phyloP scores from a whole-genome alignment of 257 asterid species.

The Phtheirospermum japonicum region DNA sequence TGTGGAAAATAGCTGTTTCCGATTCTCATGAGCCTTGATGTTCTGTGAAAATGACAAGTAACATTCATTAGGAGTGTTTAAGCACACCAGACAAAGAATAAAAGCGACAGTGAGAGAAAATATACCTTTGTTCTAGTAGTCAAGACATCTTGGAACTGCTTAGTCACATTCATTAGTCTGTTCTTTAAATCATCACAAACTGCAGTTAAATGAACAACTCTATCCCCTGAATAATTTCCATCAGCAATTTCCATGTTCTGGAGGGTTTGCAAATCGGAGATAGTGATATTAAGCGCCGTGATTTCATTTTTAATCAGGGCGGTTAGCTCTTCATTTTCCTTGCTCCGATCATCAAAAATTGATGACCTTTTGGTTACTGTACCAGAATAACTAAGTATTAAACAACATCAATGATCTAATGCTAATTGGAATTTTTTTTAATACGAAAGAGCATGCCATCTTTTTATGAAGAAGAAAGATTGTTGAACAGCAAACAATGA shows the following conservation, averaged over 20 bases:
- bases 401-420: conserved; percentile 10
- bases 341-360: conserved; percentile 79
- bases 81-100: conserved; percentile 8
- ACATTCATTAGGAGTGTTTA: conserved; percentile 19
- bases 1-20: conserved; percentile 77
- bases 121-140: conserved; percentile 70
- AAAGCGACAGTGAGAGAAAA: conserved; percentile 14
- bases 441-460: too few species aligned
- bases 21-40: conserved; percentile 70
- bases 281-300: conserved; percentile 56
- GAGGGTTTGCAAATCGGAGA: conserved; percentile 68
- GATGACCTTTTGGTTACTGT: conserved; percentile 81
- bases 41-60: conserved; percentile 47
- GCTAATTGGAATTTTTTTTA: not conserved
- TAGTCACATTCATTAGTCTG: conserved; percentile 73
- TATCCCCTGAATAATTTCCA: conserved; percentile 63
- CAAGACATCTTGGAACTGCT: conserved; percentile 74
- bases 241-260: conserved; percentile 55
- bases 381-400: conserved; percentile 15
- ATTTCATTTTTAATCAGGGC: conserved; percentile 66
- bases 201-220: conserved; percentile 71
- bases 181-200: conserved; percentile 81
- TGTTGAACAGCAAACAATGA: not conserved
- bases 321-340: conserved; percentile 78
- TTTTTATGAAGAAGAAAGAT: not conserved